Evolutionary conservation across 441 rosid genomes (phyloP).

Genomic region (Arabidopsis lyrata): DNA sequence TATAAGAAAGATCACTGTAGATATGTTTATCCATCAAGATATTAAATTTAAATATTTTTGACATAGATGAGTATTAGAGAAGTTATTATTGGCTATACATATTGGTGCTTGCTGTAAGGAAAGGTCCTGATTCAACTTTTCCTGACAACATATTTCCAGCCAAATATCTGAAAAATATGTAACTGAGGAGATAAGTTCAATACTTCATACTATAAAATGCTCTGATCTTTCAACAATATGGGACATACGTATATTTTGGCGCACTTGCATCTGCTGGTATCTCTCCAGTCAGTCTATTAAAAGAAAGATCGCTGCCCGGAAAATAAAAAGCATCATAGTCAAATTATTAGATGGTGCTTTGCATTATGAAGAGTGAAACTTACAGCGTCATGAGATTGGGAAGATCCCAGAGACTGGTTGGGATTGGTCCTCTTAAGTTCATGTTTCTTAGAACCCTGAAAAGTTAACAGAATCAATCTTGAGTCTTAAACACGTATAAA

Average conservation of each 20-base stretch:
- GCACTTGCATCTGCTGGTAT: conserved; percentile 38
- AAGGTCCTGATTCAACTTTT: conserved; percentile 44
- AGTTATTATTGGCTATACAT: conserved; percentile 32
- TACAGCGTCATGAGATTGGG: conserved; percentile 44
- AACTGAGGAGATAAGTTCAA: conserved; percentile 17
- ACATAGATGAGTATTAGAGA: not conserved
- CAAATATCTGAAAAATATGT: conserved; percentile 28
- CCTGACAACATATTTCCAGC: conserved; percentile 47
- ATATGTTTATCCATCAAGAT: conserved; percentile 6
- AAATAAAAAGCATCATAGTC: not conserved
- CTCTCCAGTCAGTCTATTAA: conserved; percentile 46
- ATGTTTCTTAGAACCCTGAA: conserved; percentile 44
- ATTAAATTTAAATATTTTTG: not conserved
- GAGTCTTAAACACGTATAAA: conserved; percentile 4
- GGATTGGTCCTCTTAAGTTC: conserved; percentile 44
- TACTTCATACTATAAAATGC: conserved; percentile 7
- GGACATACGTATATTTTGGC: conserved; percentile 38
- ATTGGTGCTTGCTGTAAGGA: conserved; percentile 48
- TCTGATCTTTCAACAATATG: not conserved
- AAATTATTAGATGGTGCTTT: not conserved
- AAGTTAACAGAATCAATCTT: conserved; percentile 11
- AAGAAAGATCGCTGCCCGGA: conserved; percentile 43
- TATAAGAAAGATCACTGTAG: conserved; percentile 51
- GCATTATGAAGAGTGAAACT: conserved; percentile 19
- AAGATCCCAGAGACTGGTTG: conserved; percentile 43